A percentile compares a stretch with the other conserved stretches of the same genome.
Conservation (phyloP, 2,329 filamentous ascomycete species). For the Botrytis fabae region DNA sequence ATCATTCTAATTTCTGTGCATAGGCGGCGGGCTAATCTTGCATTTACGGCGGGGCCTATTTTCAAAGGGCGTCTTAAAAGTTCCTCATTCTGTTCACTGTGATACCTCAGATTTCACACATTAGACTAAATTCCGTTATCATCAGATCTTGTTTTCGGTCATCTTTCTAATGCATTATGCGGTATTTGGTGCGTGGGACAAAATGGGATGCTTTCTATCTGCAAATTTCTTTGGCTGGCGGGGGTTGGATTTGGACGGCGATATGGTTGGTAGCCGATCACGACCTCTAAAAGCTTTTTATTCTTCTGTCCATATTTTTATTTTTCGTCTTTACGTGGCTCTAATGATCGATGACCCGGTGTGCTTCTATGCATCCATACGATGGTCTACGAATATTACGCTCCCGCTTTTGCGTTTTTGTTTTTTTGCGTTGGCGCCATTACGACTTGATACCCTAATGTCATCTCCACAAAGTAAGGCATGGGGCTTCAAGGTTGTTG, state of each 20-base stretch:
- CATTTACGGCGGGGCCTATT: conserved; percentile 46
- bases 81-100: conserved; percentile 46
- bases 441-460: conserved; percentile 12
- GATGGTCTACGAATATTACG: conserved; percentile 23
- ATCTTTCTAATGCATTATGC: conserved; percentile 37
- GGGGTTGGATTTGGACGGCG: conserved; percentile 31
- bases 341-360: conserved; percentile 21
- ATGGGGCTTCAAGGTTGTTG: conserved; percentile 18
- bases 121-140: conserved; percentile 40
- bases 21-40: conserved; percentile 48
- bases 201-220: conserved; percentile 38
- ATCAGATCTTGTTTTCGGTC: conserved; percentile 38
- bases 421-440: conserved; percentile 18
- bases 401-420: conserved; percentile 9
- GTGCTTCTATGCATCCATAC: conserved; percentile 19
- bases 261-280: conserved; percentile 10
- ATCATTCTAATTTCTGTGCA: conserved; percentile 48
- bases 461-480: background rate
- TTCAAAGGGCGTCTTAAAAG: conserved; percentile 48
- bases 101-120: conserved; percentile 46
- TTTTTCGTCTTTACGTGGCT: conserved; percentile 18
- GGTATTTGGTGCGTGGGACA: conserved; percentile 36
- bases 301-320: conserved; percentile 24
- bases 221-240: conserved; percentile 36
- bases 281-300: conserved; percentile 20